Percentiles rank a stretch among this genome's conserved stretches.
Evolutionary conservation across 2,329 filamentous ascomycete species (phyloP).

Genomic region (Diaporthe aspalathi): DNA sequence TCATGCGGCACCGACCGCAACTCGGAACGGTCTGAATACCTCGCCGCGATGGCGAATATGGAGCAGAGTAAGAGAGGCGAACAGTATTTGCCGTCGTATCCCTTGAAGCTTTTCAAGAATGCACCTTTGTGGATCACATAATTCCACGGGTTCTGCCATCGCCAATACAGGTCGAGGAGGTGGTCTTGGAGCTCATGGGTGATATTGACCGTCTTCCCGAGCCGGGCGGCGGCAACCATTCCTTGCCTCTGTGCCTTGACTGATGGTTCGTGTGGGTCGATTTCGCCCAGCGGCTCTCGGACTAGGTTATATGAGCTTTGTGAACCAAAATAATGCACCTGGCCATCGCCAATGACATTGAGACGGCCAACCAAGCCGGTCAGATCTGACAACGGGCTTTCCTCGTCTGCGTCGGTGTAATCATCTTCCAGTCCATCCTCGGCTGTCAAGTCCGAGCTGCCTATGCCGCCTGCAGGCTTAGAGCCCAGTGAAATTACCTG

Average conservation of each 20-base stretch:
- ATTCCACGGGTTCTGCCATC: conserved; percentile 46
- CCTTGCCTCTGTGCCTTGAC: conserved; percentile 32
- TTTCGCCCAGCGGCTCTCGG: neutral
- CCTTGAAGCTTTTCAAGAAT: conserved; percentile 40
- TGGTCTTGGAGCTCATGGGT: conserved; percentile 43
- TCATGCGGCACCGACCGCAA: conserved; percentile 41
- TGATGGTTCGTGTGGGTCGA: neutral
- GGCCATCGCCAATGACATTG: conserved; percentile 41
- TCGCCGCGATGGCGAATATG: conserved; percentile 43
- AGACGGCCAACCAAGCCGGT: conserved; percentile 38
- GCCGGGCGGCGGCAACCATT: conserved; percentile 35
- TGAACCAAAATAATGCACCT: conserved; percentile 44
- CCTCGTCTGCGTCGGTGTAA: neutral
- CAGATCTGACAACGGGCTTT: conserved; percentile 39
- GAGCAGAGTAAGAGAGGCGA: conserved; percentile 42
- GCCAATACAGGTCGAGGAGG: conserved; percentile 44
- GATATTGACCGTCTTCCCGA: conserved; percentile 36
- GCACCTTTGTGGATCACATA: conserved; percentile 43
- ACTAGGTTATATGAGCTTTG: conserved; percentile 43
- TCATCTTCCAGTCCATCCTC: neutral
- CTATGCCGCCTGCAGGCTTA: neutral
- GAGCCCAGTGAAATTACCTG: conserved; percentile 6
- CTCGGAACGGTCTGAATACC: conserved; percentile 43
- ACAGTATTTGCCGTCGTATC: conserved; percentile 39
- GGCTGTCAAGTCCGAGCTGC: neutral